Base-by-base conservation (phyloP, 1,139 yeast species). In the Blastobotrys illinoisensis region DNA sequence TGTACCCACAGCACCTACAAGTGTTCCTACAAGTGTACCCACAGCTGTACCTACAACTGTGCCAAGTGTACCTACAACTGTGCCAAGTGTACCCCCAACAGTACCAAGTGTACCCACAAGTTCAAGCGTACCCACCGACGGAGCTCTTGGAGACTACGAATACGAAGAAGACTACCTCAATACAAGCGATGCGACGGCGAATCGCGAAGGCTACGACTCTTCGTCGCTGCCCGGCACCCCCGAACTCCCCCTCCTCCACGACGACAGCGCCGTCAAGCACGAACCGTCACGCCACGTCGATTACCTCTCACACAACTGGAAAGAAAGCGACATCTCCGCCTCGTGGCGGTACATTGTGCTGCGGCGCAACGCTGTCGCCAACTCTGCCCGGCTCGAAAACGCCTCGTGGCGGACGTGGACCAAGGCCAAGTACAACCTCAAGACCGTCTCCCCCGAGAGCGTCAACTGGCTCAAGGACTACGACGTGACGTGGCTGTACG, bases 241-340 rank as follows among this genome's bases (percentile, higher is more conserved):
- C 1, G 74, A 70, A 32, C 66, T 73, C 4, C 70, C 72, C 9
- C 73, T 68, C 51, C 69, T 71, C 23, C 64, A 87, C 64, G 99
- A 93, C 71, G 99, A 93, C 71, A 81, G 84, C 26, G 95, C 87
- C 64, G 78, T 91, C 44, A 80, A 80, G 53, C 81, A 81, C 60
- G 95, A 88, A 65, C 97, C 98, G 5, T 81, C 86, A 49, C 80
- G 85, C 52, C 97, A 91, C 67, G 99, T 93, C 14, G 99, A 93
- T 73, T 93, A 93, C 70, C 77, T 93, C 48, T 88, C 97, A 4
- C 97, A 93, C 68, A 81, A 93, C 67, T 93, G 99, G 99, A 89
- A 89, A 64, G 98, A 91, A 61, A 76, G 84, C 4, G 99, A 93
- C 69, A 88, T 93, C 45, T 87, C 96, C 13, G 88, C 88, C 62